Evolutionary conservation across 805 yeast genomes (phyloP), one percentile per base, ranked within the genome.

Genomic region (Pichia manshurica): DNA sequence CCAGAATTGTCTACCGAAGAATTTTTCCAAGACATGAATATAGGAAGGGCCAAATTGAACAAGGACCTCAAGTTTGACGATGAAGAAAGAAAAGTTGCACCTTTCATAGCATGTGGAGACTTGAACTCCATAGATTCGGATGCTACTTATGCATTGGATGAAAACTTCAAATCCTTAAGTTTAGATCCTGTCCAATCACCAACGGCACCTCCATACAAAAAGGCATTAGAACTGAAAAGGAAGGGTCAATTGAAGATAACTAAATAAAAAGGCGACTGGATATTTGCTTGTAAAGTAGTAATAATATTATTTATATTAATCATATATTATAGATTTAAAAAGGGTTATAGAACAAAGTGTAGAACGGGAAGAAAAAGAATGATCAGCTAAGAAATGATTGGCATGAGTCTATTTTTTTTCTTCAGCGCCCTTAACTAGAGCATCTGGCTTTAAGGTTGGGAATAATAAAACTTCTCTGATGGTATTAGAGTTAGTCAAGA

Each of bases 391-490:
- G n/a, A n/a, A n/a, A n/a, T n/a, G n/a, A n/a, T n/a, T n/a, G n/a
- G n/a, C n/a, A n/a, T n/a, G n/a, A 39, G 22, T 12, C 37, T 47
- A 49, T 42, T 55, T 57, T 46, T 62, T 63, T 50, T 65, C 66
- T 34, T 65, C 69, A 36, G 16, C 23, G 52, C 68, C 69, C 53
- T 65, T 66, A 39, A 56, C 61, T 28, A 65, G 49, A 53, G 70
- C 77, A 65, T 93, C 99, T 40, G 98, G 99, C 77, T 90, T 93
- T 81, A 91, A 87, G 53, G 98, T 90, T 70, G 99, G 99, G 95
- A 91, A 91, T 69, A 93, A 74, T 59, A 91, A 77, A 42, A 91
- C 98, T 75, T 91, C 99, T 82, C 96, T 88, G 65, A 91, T 91
- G 58, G 96, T 87, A 76, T 89, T 86, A 50, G 96, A 87, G 71